Conservation (phyloP, 2,329 filamentous ascomycete genomes). For the Fusarium temperatum region DNA sequence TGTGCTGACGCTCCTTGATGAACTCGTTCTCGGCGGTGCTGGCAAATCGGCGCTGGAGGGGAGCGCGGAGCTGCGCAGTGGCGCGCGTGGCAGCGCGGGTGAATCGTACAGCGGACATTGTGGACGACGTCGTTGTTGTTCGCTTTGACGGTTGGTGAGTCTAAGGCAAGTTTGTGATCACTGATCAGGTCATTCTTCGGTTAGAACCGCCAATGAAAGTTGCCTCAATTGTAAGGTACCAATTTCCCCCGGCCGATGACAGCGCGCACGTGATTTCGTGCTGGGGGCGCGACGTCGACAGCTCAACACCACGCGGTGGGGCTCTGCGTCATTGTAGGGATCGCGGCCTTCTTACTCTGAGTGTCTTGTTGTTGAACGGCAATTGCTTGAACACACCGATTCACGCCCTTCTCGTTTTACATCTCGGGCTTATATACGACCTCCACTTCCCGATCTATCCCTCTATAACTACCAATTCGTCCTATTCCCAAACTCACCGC, state of each 20-base stretch:
- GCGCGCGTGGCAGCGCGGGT: slow-evolving; percentile 71
- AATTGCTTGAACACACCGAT: background rate
- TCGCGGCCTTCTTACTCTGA: slow-evolving; percentile 9
- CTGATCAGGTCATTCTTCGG: slow-evolving; percentile 49
- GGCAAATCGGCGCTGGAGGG: slow-evolving; percentile 76
- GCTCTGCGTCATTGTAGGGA: slow-evolving; percentile 23
- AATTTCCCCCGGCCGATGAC: slow-evolving; percentile 1
- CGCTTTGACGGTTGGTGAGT: slow-evolving; percentile 37
- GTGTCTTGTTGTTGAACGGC: background rate
- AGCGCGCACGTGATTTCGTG: slow-evolving; percentile 45
- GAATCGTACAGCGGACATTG: slow-evolving; percentile 73
- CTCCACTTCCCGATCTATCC: accelerated
- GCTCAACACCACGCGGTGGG: slow-evolving; percentile 27
- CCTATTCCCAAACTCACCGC: background rate
- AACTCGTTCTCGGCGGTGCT: slow-evolving; percentile 88
- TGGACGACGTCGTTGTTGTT: slow-evolving; percentile 44
- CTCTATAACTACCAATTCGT: background rate
- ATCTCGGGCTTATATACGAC: accelerated
- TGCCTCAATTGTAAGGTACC: slow-evolving; percentile 47
- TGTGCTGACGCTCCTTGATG: slow-evolving; percentile 87
- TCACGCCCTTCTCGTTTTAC: background rate
- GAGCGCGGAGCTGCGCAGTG: slow-evolving; percentile 65
- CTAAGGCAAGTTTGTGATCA: slow-evolving; percentile 44
- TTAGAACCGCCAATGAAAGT: slow-evolving; percentile 43
- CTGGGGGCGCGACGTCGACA: slow-evolving; percentile 23